Evolutionary conservation across 1,284 basidiomycete species (phyloP), one percentile per base, ranked within the genome.

Genomic region (Fomitopsis betulina): DNA sequence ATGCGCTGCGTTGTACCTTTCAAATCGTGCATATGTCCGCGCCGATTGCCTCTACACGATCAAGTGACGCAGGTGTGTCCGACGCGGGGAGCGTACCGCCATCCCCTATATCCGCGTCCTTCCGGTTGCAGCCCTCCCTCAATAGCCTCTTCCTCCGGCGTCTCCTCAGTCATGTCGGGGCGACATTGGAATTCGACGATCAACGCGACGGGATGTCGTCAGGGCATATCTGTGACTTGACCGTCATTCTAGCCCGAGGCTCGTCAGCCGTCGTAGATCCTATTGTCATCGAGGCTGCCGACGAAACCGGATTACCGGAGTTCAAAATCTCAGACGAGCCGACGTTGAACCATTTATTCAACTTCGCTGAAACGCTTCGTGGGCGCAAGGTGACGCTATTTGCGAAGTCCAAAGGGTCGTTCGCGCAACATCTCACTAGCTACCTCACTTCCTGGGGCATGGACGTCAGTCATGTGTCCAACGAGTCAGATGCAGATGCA

Each of bases 381-480:
- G 92, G 93, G 5, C 92, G 88, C 71, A 89, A 85, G 65, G 93
- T 89, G 0, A 84, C 83, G 0, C 75, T 98, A 17, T 90, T 95
- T 66, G 93, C 95, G 6, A 89, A 84, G 65, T 81, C 91, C 13
- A 85, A 84, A 59, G 92, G 91, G 45, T 84, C 87, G 0, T 98
- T 97, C 67, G 94, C 94, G 0, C 89, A 91, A 53, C 93, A 96
- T 70, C 77, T 98, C 27, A 94, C 93, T 37, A 90, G 87, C 64
- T 96, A 96, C 72, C 81, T 97, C 57, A 91, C 91, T n/a, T 84
- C 90, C 4, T 97, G 95, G 94, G 94, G 94, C 17, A 82, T 97
- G 82, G 93, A 96, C 66, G 88, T 97, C 47, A 88, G 84, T 54
- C 93, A 94, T 72, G 80, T 93, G 38, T 86, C 92, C 4, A 80